Evolutionary conservation across 2,329 filamentous ascomycete genomes (phyloP).

Genomic region (Fusarium nisikadoi): DNA sequence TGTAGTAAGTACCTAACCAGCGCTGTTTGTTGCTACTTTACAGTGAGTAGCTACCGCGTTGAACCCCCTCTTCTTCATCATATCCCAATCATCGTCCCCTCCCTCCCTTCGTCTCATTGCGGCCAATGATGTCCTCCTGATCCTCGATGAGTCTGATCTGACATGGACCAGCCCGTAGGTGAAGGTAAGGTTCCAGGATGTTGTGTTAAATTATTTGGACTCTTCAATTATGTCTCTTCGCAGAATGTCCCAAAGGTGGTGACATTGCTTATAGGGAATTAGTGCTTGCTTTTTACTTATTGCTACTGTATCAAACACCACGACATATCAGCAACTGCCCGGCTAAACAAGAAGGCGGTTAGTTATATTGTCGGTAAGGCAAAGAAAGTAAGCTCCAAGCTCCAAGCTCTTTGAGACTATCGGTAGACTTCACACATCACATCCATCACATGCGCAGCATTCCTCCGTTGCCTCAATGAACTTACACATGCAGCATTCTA

Average conservation of each 20-base stretch:
- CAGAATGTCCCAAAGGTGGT: conserved; percentile 4
- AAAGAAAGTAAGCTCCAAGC: background rate
- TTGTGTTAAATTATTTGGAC: conserved; percentile 10
- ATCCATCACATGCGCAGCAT: conserved; percentile 39
- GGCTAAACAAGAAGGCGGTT: background rate
- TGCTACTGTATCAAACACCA: background rate
- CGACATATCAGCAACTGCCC: background rate
- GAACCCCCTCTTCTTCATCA: conserved; percentile 17
- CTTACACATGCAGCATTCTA: conserved; percentile 20
- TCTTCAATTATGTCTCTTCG: background rate
- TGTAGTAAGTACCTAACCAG: background rate
- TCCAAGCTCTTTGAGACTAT: background rate
- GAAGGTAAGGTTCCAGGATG: conserved; percentile 33
- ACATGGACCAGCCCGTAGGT: conserved; percentile 41
- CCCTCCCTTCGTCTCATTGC: conserved; percentile 4
- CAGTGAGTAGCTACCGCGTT: background rate
- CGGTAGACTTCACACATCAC: conserved; percentile 11
- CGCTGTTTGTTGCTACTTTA: background rate
- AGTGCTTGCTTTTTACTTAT: conserved; percentile 12
- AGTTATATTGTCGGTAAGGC: background rate
- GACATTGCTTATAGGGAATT: background rate
- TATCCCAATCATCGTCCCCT: conserved; percentile 5
- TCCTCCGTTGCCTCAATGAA: conserved; percentile 27
- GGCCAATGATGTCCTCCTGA: conserved; percentile 13
- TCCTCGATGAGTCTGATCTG: conserved; percentile 32